Conservation (phyloP, 75 land plant genomes). For the Pinus taeda region DNA sequence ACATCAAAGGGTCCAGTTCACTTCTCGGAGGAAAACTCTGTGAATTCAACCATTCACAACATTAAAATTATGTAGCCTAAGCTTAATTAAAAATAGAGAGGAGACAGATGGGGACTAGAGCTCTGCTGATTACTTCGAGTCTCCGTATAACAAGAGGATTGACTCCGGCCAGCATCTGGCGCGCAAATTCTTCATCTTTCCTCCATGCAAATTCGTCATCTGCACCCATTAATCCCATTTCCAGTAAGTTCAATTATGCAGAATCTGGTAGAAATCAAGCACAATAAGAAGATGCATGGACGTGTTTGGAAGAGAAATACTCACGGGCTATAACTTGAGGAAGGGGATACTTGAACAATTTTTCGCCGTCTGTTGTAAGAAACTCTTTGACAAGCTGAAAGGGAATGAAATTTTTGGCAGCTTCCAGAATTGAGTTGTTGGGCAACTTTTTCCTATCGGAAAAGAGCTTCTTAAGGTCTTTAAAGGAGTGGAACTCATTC, state of each 20-base stretch:
- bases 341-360: slow-evolving; percentile 42
- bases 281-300: neutral
- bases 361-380: slow-evolving; percentile 25
- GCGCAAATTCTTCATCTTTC: slow-evolving; percentile 36
- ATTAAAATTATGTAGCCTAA: too few species aligned
- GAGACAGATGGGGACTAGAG: too few species aligned
- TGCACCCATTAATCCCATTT: neutral
- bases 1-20: slow-evolving; percentile 42
- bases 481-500: slow-evolving; percentile 51
- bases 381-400: slow-evolving; percentile 46
- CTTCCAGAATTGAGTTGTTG: neutral
- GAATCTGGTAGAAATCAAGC: neutral
- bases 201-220: slow-evolving; percentile 29
- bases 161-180: slow-evolving; percentile 16
- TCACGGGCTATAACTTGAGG: slow-evolving; percentile 69
- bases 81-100: too few species aligned
- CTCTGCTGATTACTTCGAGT: neutral
- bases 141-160: slow-evolving; percentile 29
- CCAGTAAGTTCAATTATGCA: neutral
- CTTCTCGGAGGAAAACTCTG: slow-evolving; percentile 83
- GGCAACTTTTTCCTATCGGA: slow-evolving; percentile 41
- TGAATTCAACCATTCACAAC: too few species aligned
- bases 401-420: slow-evolving; percentile 22
- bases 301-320: neutral
- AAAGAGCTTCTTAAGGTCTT: slow-evolving; percentile 59